These are phyloP conservation scores for Monilinia fructigena DNA, from an alignment of 2,329 filamentous ascomycete genomes.

Conservation along the genomic window DNA sequence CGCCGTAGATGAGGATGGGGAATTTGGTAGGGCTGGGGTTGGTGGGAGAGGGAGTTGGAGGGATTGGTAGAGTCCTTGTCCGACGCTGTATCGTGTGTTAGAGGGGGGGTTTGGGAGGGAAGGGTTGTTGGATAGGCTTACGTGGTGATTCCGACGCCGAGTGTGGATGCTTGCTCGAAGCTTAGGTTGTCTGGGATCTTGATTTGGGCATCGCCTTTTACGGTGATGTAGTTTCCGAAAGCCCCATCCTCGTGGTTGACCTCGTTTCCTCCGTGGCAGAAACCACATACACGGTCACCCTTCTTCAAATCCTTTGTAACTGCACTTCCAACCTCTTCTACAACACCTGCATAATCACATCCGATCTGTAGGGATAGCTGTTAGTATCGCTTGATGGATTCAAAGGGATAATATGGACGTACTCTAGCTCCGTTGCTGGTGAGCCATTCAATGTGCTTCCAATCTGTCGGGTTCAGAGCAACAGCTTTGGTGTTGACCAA, in stretches of 20 bases:
- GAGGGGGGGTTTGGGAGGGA: not conserved
- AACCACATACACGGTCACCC: conserved; percentile 50
- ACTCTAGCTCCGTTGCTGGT: conserved; percentile 29
- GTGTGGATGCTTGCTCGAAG: conserved; percentile 47
- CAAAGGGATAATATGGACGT: conserved; percentile 3
- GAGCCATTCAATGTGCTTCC: conserved; percentile 38
- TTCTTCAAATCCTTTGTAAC: conserved; percentile 46
- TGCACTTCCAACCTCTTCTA: conserved; percentile 47
- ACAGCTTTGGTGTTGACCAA: conserved; percentile 37
- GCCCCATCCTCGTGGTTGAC: conserved; percentile 45
- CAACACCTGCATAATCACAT: conserved; percentile 50
- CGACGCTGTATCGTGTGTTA: conserved; percentile 44
- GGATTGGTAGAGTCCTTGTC: conserved; percentile 49
- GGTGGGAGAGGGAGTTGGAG: conserved; percentile 47
- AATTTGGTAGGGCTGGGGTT: conserved; percentile 42
- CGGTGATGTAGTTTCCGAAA: conserved; percentile 37
- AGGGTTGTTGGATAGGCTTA: conserved; percentile 26
- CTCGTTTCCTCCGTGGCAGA: conserved; percentile 44
- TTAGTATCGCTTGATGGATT: not conserved
- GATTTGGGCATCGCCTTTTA: conserved; percentile 45
- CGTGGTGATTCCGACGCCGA: conserved; percentile 36
- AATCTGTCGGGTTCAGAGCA: conserved; percentile 40
- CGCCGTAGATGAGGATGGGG: conserved; percentile 51
- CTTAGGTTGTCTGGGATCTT: conserved; percentile 48
- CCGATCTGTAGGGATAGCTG: conserved; percentile 37